Evolutionary conservation across 2,329 filamentous ascomycete genomes (phyloP).

Genomic region (Scopulariopsis brevicaulis): DNA sequence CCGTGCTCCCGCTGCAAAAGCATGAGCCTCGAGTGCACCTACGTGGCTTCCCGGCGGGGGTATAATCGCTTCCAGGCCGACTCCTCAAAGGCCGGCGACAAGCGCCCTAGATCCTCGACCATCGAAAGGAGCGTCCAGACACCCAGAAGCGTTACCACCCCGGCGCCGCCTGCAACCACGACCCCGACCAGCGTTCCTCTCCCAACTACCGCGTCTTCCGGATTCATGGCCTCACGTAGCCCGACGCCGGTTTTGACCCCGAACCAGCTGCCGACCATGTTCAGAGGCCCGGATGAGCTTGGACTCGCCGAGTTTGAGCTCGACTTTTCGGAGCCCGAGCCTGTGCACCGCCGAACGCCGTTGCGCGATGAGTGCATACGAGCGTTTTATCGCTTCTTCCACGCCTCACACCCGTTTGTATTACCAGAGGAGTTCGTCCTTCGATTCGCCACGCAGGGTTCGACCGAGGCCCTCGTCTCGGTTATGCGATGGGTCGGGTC

Average conservation of each 20-base stretch:
- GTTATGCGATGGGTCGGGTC: slow-evolving; percentile 47
- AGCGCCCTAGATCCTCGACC: neutral
- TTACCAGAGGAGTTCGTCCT: slow-evolving; percentile 38
- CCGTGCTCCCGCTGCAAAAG: neutral
- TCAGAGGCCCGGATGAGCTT: neutral
- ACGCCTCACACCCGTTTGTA: neutral
- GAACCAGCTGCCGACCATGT: neutral
- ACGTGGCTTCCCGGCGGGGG: neutral
- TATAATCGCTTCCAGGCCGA: neutral
- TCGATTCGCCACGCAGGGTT: slow-evolving; percentile 14
- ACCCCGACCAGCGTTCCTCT: too few relatives aligned
- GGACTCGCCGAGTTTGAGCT: neutral
- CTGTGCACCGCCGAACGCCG: neutral
- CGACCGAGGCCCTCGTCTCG: slow-evolving; percentile 30
- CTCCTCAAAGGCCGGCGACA: neutral
- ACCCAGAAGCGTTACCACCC: neutral
- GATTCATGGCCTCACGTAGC: too few relatives aligned
- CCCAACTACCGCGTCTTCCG: too few relatives aligned
- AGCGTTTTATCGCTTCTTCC: neutral
- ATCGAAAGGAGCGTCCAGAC: neutral
- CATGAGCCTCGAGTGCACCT: neutral
- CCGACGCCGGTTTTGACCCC: too few relatives aligned
- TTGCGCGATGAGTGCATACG: neutral
- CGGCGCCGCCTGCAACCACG: neutral
- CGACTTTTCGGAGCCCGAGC: neutral